A percentile compares a stretch with the other conserved stretches of the same genome.
phyloP scores from a whole-genome alignment of 768 basidiomycete genomes.

The Boletellus sp. region DNA sequence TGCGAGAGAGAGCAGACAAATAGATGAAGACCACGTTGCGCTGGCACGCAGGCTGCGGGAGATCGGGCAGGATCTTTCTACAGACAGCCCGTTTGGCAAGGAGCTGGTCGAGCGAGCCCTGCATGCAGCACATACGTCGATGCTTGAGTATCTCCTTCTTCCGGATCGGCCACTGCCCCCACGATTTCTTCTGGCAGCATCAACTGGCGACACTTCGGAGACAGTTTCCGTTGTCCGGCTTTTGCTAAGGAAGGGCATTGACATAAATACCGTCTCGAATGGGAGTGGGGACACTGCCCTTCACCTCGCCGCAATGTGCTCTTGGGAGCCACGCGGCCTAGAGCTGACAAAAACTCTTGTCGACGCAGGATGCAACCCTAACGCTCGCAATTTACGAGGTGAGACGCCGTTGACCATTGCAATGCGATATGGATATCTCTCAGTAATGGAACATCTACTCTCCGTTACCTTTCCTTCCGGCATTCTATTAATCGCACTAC shows the following conservation, averaged over 20 bases:
- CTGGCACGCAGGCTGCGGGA: background rate
- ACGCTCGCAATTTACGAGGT: background rate
- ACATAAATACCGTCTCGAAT: background rate
- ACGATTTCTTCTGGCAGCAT: background rate
- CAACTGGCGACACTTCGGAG: background rate
- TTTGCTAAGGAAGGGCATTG: slow-evolving; percentile 1
- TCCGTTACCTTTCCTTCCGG: background rate
- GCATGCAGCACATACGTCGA: background rate
- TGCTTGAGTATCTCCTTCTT: background rate
- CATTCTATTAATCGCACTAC: background rate
- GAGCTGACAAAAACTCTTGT: slow-evolving; percentile 2
- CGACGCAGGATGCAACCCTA: background rate
- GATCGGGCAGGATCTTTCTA: background rate
- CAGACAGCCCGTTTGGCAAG: background rate
- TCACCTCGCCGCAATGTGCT: background rate
- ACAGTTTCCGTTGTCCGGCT: background rate
- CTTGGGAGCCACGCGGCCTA: background rate
- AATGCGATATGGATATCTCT: background rate
- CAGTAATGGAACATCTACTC: slow-evolving; percentile 1
- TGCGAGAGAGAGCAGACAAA: background rate
- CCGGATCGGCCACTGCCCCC: background rate
- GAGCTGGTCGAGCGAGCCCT: background rate
- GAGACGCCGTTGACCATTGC: slow-evolving; percentile 1
- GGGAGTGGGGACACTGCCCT: background rate
- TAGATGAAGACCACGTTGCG: background rate